Evolutionary conservation across 2,329 filamentous ascomycete genomes (phyloP).

Genomic region (Phialophora macrospora): DNA sequence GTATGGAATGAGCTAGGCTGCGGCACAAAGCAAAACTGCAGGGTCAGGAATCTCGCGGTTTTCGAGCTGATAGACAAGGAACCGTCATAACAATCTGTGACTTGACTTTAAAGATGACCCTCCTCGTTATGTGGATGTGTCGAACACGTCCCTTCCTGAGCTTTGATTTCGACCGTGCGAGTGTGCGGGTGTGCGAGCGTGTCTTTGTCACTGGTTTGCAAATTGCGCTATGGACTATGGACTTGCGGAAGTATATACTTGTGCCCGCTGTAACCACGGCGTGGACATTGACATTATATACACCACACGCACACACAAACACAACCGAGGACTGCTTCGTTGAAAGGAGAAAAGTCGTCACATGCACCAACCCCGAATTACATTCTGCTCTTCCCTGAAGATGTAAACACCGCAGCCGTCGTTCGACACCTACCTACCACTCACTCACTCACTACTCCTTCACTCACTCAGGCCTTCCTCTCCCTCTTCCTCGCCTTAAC

Average conservation of each 20-base stretch:
- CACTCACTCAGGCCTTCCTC: conserved; percentile 1
- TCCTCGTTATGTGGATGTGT: not conserved
- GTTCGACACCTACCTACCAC: too few relatives aligned
- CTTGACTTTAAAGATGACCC: not conserved
- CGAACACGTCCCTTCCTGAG: not conserved
- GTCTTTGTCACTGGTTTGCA: not conserved
- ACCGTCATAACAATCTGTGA: not conserved
- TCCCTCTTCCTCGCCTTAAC: conserved; percentile 25
- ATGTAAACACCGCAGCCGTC: too few relatives aligned
- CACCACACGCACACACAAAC: too few relatives aligned
- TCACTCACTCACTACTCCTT: not conserved
- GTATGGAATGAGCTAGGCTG: not conserved
- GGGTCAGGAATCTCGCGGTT: not conserved
- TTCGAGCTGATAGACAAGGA: not conserved
- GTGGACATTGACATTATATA: too few relatives aligned
- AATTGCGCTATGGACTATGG: too few relatives aligned
- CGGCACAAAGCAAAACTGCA: not conserved
- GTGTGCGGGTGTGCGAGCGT: not conserved
- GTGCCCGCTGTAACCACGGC: too few relatives aligned
- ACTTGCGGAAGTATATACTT: too few relatives aligned
- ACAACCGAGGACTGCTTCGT: too few relatives aligned
- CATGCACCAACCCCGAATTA: too few relatives aligned
- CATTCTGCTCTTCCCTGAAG: too few relatives aligned
- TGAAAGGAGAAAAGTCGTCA: too few relatives aligned
- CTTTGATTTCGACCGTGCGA: not conserved